phyloP scores from a whole-genome alignment of 768 basidiomycete genomes.

The Auriscalpium vulgare region DNA sequence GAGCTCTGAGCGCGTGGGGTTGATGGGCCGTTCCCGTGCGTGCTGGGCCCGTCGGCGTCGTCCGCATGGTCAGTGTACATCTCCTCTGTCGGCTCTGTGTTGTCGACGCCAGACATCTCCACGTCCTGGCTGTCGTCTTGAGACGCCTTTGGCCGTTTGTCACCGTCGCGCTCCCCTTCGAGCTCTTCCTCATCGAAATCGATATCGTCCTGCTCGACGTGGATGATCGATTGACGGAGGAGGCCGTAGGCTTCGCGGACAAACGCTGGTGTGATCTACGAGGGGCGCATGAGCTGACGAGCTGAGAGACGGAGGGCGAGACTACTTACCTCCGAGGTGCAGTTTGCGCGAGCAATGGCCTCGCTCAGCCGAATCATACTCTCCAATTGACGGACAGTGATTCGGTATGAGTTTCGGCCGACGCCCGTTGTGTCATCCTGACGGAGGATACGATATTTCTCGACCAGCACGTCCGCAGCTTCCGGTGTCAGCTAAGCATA shows the following conservation, averaged over 20 bases:
- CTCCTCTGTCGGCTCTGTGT: slow-evolving; percentile 43
- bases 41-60: slow-evolving; percentile 22
- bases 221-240: slow-evolving; percentile 94
- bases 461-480: slow-evolving; percentile 87
- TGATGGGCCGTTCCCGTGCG: slow-evolving; percentile 13
- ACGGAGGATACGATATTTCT: slow-evolving; percentile 87
- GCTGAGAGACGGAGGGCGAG: not conserved
- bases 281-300: not conserved
- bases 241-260: slow-evolving; percentile 94
- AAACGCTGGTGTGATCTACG: slow-evolving; percentile 84
- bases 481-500: slow-evolving; percentile 73
- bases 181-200: slow-evolving; percentile 92
- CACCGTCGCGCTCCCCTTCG: slow-evolving; percentile 42
- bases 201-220: slow-evolving; percentile 98
- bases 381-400: slow-evolving; percentile 96
- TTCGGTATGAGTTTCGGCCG: slow-evolving; percentile 89
- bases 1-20: slow-evolving; percentile 19
- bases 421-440: slow-evolving; percentile 89
- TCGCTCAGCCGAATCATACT: slow-evolving; percentile 98
- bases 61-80: slow-evolving; percentile 32
- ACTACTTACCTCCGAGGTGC: slow-evolving; percentile 71
- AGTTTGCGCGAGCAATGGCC: slow-evolving; percentile 95
- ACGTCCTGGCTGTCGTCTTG: slow-evolving; percentile 49
- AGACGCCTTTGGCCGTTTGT: slow-evolving; percentile 26
- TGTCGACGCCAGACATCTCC: slow-evolving; percentile 56